phyloP scores from a whole-genome alignment of 176 grass and related monocot genomes.

The Dendrocalamus sinicus region DNA sequence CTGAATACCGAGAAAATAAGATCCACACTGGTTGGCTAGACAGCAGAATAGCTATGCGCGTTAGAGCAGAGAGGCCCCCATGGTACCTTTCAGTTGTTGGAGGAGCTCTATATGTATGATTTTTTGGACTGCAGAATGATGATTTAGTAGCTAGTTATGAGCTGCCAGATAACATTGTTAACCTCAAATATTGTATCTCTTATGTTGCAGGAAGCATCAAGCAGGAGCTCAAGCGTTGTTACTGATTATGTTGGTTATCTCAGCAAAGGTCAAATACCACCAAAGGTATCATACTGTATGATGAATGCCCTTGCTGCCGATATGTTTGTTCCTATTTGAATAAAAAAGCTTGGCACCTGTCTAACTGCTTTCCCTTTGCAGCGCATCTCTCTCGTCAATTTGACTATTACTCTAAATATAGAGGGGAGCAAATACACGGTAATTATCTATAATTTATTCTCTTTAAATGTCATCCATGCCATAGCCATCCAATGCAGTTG shows the following conservation, averaged over 20 bases:
- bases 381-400: conserved; percentile 99
- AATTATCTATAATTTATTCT: conserved; percentile 54
- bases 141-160: conserved; percentile 34
- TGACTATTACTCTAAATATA: conserved; percentile 87
- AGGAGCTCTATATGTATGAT: conserved; percentile 88
- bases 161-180: conserved; percentile 16
- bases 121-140: conserved; percentile 34
- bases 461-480: conserved; percentile 33
- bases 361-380: conserved; percentile 57
- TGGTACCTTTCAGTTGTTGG: conserved; percentile 99
- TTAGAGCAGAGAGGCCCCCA: conserved; percentile 98
- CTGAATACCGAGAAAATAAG: conserved; percentile 94
- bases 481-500: conserved; percentile 20
- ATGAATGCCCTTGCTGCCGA: conserved; percentile 43
- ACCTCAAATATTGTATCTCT: conserved; percentile 38
- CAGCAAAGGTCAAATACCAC: conserved; percentile 98
- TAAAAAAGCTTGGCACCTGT: conserved; percentile 30
- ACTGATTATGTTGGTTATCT: conserved; percentile 96
- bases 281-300: conserved; percentile 68
- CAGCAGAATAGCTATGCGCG: conserved; percentile 99
- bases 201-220: conserved; percentile 89
- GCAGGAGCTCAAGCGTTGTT: conserved; percentile 79
- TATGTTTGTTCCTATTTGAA: conserved; percentile 27
- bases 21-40: conserved; percentile 99
- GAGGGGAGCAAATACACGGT: conserved; percentile 98